Evolutionary conservation across 1,284 basidiomycete species (phyloP), one percentile per base, ranked within the genome.

Genomic region (Pascua guehoae): DNA sequence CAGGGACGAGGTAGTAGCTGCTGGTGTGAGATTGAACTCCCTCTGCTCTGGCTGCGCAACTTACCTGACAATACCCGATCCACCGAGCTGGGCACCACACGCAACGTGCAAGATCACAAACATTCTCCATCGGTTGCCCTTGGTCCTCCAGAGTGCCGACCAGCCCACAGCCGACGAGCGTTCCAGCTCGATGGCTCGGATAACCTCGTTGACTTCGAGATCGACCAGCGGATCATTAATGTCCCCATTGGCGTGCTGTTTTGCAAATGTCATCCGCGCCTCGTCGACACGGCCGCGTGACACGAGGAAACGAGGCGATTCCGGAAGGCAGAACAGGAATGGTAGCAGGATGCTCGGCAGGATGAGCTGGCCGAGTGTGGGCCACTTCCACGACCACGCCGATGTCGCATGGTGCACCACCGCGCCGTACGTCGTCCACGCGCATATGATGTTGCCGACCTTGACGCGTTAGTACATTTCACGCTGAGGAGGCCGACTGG

Each of bases 291-390:
- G 50, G 12, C 68, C 69, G 16, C 80, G 80, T 12, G 80, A 81
- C 14, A 88, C 81, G 17, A 88, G 79, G 77, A 81, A 88, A 39
- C 86, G 81, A 18, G 86, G 86, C 37, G 84, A 86, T 67, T 88
- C 85, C 4, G 87, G 87, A n/a, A 87, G 78, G 62, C 86, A 52
- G 42, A 53, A 81, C 53, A 86, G 79, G 46, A 85, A 68, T 49
- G 73, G 64, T 36, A 86, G 72, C 67, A 88, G 86, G 3, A 86
- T 53, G 12, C 86, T 39, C 1, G 87, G 86, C 2, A 82, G 81
- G n/a, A 83, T 58, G 15, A 82, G 85, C 72, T 90, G 88, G 2
- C 88, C 36, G 10, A 57, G 50, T n/a, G 49, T 14, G 0, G 49
- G 48, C 11, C 49, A 42, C 14, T 43, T 37, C 48, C 49, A 55